Evolutionary conservation across 2,329 filamentous ascomycete species (phyloP).

Genomic region (Xylaria sp.): DNA sequence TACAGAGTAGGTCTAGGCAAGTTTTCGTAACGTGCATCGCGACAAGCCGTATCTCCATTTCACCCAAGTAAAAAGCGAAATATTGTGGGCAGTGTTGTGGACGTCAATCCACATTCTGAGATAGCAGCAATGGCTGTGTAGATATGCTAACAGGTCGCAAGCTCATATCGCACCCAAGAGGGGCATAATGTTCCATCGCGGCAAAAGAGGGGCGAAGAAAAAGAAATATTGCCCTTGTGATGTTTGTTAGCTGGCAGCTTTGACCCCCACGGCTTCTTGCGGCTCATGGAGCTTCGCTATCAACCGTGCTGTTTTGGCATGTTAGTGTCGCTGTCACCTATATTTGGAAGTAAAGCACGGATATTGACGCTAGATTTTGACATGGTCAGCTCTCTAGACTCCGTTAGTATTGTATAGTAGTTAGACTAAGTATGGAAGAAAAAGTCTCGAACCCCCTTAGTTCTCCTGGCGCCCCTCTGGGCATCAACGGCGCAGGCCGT

Average conservation of each 20-base stretch:
- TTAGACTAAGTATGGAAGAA: not conserved
- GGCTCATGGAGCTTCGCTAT: conserved; percentile 1
- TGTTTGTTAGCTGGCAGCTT: not conserved
- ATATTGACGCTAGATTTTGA: conserved; percentile 2
- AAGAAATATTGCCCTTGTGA: conserved; percentile 17
- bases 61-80: not conserved
- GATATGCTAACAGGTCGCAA: conserved; percentile 6
- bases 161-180: conserved; percentile 7
- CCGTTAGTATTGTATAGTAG: not conserved
- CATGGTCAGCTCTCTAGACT: not conserved
- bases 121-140: conserved; percentile 10
- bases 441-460: conserved; percentile 16
- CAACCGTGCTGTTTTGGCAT: not conserved
- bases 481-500: conserved; percentile 15
- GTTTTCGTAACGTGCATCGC: not conserved
- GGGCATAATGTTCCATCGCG: conserved; percentile 10
- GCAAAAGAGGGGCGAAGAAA: conserved; percentile 8
- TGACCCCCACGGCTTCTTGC: conserved; percentile 6
- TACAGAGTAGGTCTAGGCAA: not conserved
- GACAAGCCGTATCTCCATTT: not conserved
- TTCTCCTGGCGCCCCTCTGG: conserved; percentile 5
- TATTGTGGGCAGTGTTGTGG: not conserved
- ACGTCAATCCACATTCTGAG: conserved; percentile 5
- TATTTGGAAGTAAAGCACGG: conserved; percentile 26
- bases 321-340: conserved; percentile 20